Conservation (phyloP, 163 green algal genomes). For the Trebouxia gelatinosa region DNA sequence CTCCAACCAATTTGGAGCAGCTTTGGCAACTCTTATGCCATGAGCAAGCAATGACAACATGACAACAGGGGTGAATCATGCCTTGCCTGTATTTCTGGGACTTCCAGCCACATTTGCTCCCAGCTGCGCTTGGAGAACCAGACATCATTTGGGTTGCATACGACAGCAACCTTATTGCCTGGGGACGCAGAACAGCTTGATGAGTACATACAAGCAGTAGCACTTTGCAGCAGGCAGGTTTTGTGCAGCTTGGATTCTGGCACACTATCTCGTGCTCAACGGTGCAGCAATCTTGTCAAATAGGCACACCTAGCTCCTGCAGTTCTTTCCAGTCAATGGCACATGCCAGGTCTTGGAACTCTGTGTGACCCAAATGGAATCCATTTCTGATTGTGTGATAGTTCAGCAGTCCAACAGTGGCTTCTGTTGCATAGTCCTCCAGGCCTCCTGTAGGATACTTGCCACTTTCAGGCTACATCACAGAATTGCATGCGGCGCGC, state of each 20-base stretch:
- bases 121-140: slow-evolving; percentile 29
- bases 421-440: slow-evolving; percentile 33
- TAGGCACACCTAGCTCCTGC: slow-evolving; percentile 8
- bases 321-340: slow-evolving; percentile 40
- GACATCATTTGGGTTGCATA: slow-evolving; percentile 26
- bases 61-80: not conserved
- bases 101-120: slow-evolving; percentile 30
- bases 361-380: slow-evolving; percentile 33
- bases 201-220: not conserved
- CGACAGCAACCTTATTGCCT: slow-evolving; percentile 24
- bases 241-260: too few species aligned
- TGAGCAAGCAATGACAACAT: not conserved
- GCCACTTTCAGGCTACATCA: too few species aligned
- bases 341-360: slow-evolving; percentile 33
- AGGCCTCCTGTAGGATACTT: slow-evolving; percentile 6
- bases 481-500: too few species aligned
- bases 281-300: not conserved
- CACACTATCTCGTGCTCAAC: too few species aligned
- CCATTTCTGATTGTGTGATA: slow-evolving; percentile 25
- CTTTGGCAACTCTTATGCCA: not conserved
- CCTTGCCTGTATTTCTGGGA: slow-evolving; percentile 25
- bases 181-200: not conserved
- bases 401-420: slow-evolving; percentile 29
- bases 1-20: not conserved
- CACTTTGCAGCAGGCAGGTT: too few species aligned